phyloP scores from a whole-genome alignment of 108 stramenopile species.

The Pseudonitzschia delicatissima region DNA sequence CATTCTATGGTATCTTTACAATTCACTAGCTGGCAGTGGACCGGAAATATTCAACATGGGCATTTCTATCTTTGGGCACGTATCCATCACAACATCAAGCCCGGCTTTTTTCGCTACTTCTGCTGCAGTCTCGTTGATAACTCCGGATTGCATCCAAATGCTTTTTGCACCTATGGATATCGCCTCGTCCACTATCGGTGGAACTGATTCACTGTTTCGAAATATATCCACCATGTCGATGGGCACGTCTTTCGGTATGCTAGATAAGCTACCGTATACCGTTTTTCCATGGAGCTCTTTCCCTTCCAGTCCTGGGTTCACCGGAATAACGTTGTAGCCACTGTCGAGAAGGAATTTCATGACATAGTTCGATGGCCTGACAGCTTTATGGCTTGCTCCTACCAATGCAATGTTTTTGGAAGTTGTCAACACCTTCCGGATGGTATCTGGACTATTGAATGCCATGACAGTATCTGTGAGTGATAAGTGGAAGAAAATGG shows the following conservation, averaged over 20 bases:
- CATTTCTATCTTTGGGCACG: conserved; percentile 67
- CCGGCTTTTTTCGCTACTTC: conserved; percentile 64
- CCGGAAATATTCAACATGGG: conserved; percentile 37
- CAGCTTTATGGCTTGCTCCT: conserved; percentile 67
- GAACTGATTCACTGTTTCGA: conserved; percentile 59
- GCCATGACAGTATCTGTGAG: not conserved
- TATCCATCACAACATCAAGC: conserved; percentile 74
- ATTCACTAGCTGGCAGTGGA: not conserved
- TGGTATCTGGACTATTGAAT: conserved; percentile 9
- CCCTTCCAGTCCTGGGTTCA: conserved; percentile 79
- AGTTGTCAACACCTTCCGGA: conserved; percentile 57
- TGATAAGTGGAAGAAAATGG: not conserved
- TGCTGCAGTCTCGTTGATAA: conserved; percentile 74
- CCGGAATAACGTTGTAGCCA: conserved; percentile 77
- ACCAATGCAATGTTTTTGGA: conserved; percentile 79
- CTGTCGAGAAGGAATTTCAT: conserved; percentile 54
- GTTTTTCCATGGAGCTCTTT: conserved; percentile 56
- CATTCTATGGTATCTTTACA: too few species aligned
- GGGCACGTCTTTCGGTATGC: conserved; percentile 31
- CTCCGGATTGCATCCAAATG: conserved; percentile 83
- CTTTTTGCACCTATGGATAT: conserved; percentile 67
- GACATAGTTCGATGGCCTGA: conserved; percentile 69
- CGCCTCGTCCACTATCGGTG: conserved; percentile 75
- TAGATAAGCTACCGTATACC: conserved; percentile 56
- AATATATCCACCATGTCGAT: conserved; percentile 88